phyloP scores from a whole-genome alignment of 169 alveolate genomes.

The Perkinsus marinus region DNA sequence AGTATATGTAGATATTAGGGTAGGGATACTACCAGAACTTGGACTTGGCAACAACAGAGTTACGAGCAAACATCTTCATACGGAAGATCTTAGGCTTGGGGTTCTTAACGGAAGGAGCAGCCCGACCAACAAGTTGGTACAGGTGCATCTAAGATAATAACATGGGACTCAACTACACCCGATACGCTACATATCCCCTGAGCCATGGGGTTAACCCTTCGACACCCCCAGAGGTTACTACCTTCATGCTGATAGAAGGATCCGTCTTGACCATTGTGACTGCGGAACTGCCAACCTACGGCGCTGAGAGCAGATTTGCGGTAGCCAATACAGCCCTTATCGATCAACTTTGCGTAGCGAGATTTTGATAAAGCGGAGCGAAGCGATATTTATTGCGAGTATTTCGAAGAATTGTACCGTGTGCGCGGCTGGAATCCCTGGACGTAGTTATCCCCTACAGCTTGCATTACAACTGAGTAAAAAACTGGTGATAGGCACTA shows the following conservation, averaged over 20 bases:
- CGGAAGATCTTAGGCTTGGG: slow-evolving; percentile 77
- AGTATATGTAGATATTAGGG: background rate
- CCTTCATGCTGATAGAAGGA: background rate
- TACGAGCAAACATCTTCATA: slow-evolving; percentile 93
- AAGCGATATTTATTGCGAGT: background rate
- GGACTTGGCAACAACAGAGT: slow-evolving; percentile 88
- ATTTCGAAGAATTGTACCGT: background rate
- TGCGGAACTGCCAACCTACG: background rate
- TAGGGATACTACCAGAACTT: slow-evolving; percentile 78
- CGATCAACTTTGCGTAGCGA: background rate
- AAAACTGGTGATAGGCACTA: too few species aligned
- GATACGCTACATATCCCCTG: background rate
- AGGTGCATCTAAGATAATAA: slow-evolving; percentile 52
- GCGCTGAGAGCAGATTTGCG: background rate
- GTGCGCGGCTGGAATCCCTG: background rate
- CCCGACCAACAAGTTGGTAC: slow-evolving; percentile 88
- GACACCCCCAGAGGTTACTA: background rate
- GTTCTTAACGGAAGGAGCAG: slow-evolving; percentile 80
- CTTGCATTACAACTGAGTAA: too few species aligned
- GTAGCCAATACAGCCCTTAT: background rate
- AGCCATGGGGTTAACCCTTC: background rate
- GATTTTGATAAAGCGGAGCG: background rate
- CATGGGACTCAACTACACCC: background rate
- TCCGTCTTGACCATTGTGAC: background rate
- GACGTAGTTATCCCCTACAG: background rate